phyloP scores from a whole-genome alignment of 495 filamentous ascomycete genomes.

The Aspergillus campestris region DNA sequence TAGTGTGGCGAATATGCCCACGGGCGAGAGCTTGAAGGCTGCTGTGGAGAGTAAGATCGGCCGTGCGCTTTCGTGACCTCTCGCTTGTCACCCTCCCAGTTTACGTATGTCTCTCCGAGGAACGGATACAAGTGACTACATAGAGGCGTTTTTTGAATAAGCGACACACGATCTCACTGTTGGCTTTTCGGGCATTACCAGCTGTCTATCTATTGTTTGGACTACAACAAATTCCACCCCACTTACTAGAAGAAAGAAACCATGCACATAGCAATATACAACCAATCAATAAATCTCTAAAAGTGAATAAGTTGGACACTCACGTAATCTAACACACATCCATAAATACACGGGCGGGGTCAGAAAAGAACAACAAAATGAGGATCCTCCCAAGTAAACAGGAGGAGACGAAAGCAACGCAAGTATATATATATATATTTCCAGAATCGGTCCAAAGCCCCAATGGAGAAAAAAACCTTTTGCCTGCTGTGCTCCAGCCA shows the following conservation, averaged over 20 bases:
- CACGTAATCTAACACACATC: conserved; percentile 7
- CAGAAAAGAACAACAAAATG: conserved; percentile 5
- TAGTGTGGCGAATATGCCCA: conserved; percentile 39
- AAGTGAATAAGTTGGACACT: too few species aligned
- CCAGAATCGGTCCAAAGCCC: conserved; percentile 10
- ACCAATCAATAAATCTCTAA: too few species aligned
- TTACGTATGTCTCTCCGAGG: too few species aligned
- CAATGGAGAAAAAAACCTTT: conserved; percentile 4
- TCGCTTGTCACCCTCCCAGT: neutral
- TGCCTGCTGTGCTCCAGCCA: too few species aligned
- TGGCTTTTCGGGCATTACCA: too few species aligned
- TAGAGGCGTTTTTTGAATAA: too few species aligned
- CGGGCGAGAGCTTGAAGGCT: conserved; percentile 36
- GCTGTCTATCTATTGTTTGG: too few species aligned
- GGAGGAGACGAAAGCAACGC: conserved; percentile 3
- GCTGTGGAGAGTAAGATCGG: conserved; percentile 41
- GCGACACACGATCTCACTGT: too few species aligned
- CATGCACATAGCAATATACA: too few species aligned
- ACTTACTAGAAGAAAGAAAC: too few species aligned
- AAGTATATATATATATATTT: conserved; percentile 1
- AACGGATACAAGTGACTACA: too few species aligned
- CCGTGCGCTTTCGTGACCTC: conserved; percentile 19
- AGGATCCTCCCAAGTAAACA: neutral
- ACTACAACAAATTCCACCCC: too few species aligned
- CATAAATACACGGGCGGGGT: conserved; percentile 5